phyloP scores from a whole-genome alignment of 129 eudicot genomes.

The sunflower (Helianthus annuus) region HanXRQr2.0-SUNRISE NC_035441.2:175799947-175800446 shows the following conservation, averaged over 20 bases:
- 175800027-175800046: slow-evolving; percentile 8
- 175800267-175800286: not conserved
- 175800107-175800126: slow-evolving; percentile 3
- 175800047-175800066: not conserved
- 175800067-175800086: not conserved
- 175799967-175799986: slow-evolving; percentile 6
- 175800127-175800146: slow-evolving; percentile 1
- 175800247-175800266: slow-evolving; percentile 1
- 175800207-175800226: slow-evolving; percentile 13
- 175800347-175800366: slow-evolving; percentile 11
- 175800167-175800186: slow-evolving; percentile 4
- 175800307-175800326: slow-evolving; percentile 15
- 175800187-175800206: not conserved
- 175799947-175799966: not conserved
- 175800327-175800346: slow-evolving; percentile 10
- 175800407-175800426: slow-evolving; percentile 20
- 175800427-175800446: not conserved
- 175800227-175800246: slow-evolving; percentile 35
- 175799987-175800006: not conserved
- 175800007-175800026: slow-evolving; percentile 2
- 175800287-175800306: slow-evolving; percentile 25
- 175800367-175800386: slow-evolving; percentile 1
- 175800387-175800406: not conserved
- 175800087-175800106: slow-evolving; percentile 14
- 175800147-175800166: not conserved